A percentile compares a stretch with the other conserved stretches of the same genome.
Conservation (phyloP, 1,139 yeast species). For the Suhomyces bolitotheri region DNA sequence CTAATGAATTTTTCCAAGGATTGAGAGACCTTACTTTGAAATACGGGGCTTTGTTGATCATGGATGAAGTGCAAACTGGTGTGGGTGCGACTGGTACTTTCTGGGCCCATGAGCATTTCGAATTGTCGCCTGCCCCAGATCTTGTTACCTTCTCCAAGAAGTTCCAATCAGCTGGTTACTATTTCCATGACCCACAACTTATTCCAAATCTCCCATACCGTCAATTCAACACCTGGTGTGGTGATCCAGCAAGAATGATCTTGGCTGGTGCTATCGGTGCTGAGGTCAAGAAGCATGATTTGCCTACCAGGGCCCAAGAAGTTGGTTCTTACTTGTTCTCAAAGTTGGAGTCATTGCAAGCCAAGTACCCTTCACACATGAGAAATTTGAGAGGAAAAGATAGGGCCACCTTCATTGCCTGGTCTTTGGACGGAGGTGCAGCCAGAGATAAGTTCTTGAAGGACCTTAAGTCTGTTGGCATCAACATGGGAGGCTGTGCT, state of each 20-base stretch:
- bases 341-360: slow-evolving; percentile 51
- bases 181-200: slow-evolving; percentile 67
- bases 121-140: slow-evolving; percentile 72
- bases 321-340: slow-evolving; percentile 65
- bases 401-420: slow-evolving; percentile 77
- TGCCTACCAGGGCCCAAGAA: slow-evolving; percentile 52
- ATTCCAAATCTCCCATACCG: slow-evolving; percentile 74
- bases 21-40: slow-evolving; percentile 69
- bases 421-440: slow-evolving; percentile 58
- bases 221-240: slow-evolving; percentile 91
- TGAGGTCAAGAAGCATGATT: slow-evolving; percentile 61
- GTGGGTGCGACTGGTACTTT: slow-evolving; percentile 81
- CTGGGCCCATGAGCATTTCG: slow-evolving; percentile 88
- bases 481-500: slow-evolving; percentile 83
- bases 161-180: slow-evolving; percentile 85
- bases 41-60: slow-evolving; percentile 66
- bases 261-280: slow-evolving; percentile 69
- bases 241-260: slow-evolving; percentile 79
- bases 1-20: slow-evolving; percentile 73
- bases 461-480: slow-evolving; percentile 60
- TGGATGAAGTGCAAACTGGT: slow-evolving; percentile 87
- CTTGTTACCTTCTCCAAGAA: slow-evolving; percentile 82
- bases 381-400: slow-evolving; percentile 69
- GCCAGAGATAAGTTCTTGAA: slow-evolving; percentile 60
- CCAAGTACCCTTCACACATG: slow-evolving; percentile 52